These are phyloP conservation scores for Tetrapisispora namnaoensis DNA, from an alignment of 805 yeast species.

Conservation along the genomic window DNA sequence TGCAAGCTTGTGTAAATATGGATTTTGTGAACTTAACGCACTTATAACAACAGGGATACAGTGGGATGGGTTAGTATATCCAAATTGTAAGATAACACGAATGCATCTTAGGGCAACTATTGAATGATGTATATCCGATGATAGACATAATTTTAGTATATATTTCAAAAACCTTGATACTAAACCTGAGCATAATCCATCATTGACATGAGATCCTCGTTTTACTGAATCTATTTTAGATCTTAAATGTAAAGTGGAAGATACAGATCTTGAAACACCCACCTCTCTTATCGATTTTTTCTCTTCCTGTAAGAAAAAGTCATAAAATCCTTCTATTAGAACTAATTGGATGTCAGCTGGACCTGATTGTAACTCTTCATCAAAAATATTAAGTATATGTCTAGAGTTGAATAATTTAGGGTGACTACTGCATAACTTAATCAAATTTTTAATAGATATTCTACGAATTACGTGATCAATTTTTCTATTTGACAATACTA, in stretches of 20 bases:
- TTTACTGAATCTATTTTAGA: conserved; percentile 28
- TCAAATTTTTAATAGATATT: conserved; percentile 47
- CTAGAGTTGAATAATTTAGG: conserved; percentile 57
- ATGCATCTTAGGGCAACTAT: conserved; percentile 45
- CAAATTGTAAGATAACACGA: conserved; percentile 47
- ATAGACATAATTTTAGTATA: conserved; percentile 41
- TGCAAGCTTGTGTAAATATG: conserved; percentile 39
- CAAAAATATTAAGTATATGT: conserved; percentile 43
- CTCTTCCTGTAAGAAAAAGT: conserved; percentile 51
- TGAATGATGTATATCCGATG: conserved; percentile 38
- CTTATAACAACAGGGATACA: conserved; percentile 66
- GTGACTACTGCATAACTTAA: conserved; percentile 50
- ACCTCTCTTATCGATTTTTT: conserved; percentile 32
- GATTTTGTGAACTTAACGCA: conserved; percentile 44
- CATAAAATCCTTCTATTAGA: conserved; percentile 47
- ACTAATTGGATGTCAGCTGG: conserved; percentile 38
- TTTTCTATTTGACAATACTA: conserved; percentile 40
- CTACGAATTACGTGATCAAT: conserved; percentile 33
- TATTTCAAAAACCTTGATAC: conserved; percentile 50
- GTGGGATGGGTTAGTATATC: conserved; percentile 65
- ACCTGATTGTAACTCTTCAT: conserved; percentile 35
- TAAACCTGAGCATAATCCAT: conserved; percentile 65
- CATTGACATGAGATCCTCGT: conserved; percentile 39
- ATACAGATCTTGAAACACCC: conserved; percentile 32
- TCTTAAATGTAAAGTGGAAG: conserved; percentile 33